phyloP scores from a whole-genome alignment of 176 grass and related monocot species.

The Zoysia japonica region DNA sequence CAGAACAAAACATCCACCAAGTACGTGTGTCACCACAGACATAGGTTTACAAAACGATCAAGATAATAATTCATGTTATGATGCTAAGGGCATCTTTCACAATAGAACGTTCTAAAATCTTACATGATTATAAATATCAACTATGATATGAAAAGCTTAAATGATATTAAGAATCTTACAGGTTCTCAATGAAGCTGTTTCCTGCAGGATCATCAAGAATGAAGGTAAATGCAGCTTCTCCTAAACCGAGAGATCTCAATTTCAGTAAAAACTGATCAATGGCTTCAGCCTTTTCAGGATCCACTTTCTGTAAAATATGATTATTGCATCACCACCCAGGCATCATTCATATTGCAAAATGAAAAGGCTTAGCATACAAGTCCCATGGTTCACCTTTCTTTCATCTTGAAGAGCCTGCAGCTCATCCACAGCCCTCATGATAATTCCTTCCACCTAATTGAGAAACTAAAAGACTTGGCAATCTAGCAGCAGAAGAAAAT shows the following conservation, averaged over 20 bases:
- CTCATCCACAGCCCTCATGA: constrained; percentile 73
- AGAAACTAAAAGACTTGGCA: neutral
- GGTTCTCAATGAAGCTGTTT: constrained; percentile 96
- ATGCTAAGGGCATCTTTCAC: constrained; percentile 1
- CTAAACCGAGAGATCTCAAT: constrained; percentile 68
- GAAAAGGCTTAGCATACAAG: constrained; percentile 8
- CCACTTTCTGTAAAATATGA: constrained; percentile 71
- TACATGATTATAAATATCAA: neutral
- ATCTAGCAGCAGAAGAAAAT: neutral
- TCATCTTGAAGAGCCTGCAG: constrained; percentile 81
- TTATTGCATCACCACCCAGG: constrained; percentile 1
- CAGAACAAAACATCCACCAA: too few species aligned
- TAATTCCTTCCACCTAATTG: constrained; percentile 83
- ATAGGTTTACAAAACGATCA: too few species aligned
- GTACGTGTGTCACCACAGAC: too few species aligned
- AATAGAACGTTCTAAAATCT: neutral
- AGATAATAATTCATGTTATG: neutral
- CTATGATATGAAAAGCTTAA: constrained; percentile 12
- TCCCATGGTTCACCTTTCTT: constrained; percentile 67
- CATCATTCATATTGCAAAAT: constrained; percentile 10
- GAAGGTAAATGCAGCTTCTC: constrained; percentile 73
- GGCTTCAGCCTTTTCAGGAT: constrained; percentile 84
- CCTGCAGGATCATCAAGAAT: constrained; percentile 90
- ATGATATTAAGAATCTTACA: constrained; percentile 50
- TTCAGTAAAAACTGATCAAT: constrained; percentile 88